phyloP scores from a whole-genome alignment of 2,329 filamentous ascomycete species.

The Botrytis hyacinthi region DNA sequence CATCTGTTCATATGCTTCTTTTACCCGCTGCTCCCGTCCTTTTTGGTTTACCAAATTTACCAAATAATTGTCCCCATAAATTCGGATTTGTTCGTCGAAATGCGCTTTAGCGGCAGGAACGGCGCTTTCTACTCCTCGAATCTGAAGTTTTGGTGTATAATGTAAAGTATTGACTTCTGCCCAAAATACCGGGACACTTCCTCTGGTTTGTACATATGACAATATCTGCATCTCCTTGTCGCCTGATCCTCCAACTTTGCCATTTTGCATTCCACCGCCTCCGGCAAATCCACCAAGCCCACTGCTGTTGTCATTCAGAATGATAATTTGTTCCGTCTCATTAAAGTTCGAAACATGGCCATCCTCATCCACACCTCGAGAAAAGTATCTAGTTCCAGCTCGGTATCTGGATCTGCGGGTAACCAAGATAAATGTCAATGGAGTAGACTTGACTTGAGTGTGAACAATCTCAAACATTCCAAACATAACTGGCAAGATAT shows the following conservation, averaged over 20 bases:
- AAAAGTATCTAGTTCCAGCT: constrained; percentile 91
- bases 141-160: constrained; percentile 87
- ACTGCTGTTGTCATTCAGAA: constrained; percentile 78
- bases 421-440: constrained; percentile 82
- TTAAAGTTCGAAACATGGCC: constrained; percentile 99
- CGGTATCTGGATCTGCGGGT: constrained; percentile 85
- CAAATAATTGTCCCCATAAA: constrained; percentile 96
- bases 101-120: constrained; percentile 77
- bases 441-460: constrained; percentile 79
- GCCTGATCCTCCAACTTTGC: constrained; percentile 57
- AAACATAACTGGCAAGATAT: constrained; percentile 92
- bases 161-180: constrained; percentile 90
- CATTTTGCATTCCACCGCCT: constrained; percentile 72
- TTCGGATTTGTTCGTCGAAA: constrained; percentile 86
- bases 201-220: constrained; percentile 93
- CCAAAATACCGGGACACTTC: constrained; percentile 95
- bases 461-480: constrained; percentile 91
- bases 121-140: constrained; percentile 80
- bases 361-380: constrained; percentile 86
- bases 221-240: constrained; percentile 82
- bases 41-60: constrained; percentile 98
- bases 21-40: constrained; percentile 83
- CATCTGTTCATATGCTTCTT: constrained; percentile 91
- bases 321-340: constrained; percentile 90
- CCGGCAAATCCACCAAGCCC: constrained; percentile 79